Evolutionary conservation across 371 early-diverging fungal genomes (phyloP).

Genomic region (Amoeboradix gromovi): DNA sequence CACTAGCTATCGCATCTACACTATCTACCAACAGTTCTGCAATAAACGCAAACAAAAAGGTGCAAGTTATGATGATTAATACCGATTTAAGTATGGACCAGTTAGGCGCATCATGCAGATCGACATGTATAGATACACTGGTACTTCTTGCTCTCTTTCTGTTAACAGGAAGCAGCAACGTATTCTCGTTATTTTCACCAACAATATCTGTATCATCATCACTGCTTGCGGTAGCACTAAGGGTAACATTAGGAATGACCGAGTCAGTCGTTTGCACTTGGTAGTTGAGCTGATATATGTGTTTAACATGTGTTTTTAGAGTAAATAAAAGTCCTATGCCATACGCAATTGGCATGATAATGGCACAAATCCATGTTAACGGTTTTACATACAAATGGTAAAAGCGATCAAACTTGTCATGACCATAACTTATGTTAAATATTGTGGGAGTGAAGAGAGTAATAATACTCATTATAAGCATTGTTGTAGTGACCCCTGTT

Average conservation of each 20-base stretch:
- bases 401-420: constrained; percentile 33
- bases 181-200: no score
- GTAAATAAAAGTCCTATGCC: constrained; percentile 72
- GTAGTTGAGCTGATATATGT: constrained; percentile 42
- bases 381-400: constrained; percentile 47
- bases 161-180: no score
- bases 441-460: constrained; percentile 73
- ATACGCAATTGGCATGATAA: constrained; percentile 50
- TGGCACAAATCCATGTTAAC: constrained; percentile 60
- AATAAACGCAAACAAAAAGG: constrained; percentile 51
- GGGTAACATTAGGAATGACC: no score
- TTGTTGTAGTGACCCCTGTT: constrained; percentile 48
- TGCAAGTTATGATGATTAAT: constrained; percentile 44
- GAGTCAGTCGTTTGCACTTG: no score
- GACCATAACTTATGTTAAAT: constrained; percentile 65
- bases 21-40: constrained; percentile 52
- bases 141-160: no score
- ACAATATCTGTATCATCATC: no score
- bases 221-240: no score
- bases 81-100: constrained; percentile 56
- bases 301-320: constrained; percentile 57
- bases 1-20: constrained; percentile 35
- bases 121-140: no score
- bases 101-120: constrained; percentile 77
- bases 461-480: constrained; percentile 74